phyloP scores from a whole-genome alignment of 2,329 filamentous ascomycete genomes.

The Fusarium udum region DNA sequence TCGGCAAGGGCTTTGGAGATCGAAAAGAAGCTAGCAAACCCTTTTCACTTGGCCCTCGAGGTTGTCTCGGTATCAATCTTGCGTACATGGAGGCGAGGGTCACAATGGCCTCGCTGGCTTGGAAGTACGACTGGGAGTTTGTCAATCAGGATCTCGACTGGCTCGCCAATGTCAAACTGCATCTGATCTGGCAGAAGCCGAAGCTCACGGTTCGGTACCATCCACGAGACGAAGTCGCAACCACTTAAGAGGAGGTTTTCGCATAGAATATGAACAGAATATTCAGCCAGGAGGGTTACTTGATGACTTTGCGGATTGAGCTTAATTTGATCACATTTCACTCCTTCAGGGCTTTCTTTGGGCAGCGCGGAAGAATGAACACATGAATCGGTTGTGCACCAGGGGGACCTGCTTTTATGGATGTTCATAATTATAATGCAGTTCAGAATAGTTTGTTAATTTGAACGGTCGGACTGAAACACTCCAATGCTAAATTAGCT shows the following conservation, averaged over 20 bases:
- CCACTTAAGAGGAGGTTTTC: background rate
- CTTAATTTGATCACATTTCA: no score
- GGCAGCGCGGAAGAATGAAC: background rate
- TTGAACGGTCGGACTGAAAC: background rate
- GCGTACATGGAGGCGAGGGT: conserved; percentile 1
- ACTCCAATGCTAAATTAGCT: background rate
- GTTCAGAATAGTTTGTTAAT: background rate
- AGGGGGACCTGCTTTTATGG: background rate
- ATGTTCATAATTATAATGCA: background rate
- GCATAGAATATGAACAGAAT: fast-evolving
- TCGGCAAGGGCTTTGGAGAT: background rate
- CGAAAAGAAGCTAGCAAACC: conserved; percentile 5
- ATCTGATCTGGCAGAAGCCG: background rate
- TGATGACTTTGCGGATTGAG: background rate
- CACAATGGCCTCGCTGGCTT: background rate
- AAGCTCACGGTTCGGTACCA: background rate
- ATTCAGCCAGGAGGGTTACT: no score
- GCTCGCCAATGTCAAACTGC: background rate
- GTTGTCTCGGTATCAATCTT: conserved; percentile 8
- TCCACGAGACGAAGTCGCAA: background rate
- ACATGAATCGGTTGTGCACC: background rate
- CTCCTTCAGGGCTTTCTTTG: background rate
- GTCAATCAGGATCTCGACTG: background rate
- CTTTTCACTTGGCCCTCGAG: conserved; percentile 3
- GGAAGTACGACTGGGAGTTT: conserved; percentile 7